Evolutionary conservation across 2,329 filamentous ascomycete genomes (phyloP), one percentile per base, ranked within the genome.

Genomic region (Xylariaceae sp.): DNA sequence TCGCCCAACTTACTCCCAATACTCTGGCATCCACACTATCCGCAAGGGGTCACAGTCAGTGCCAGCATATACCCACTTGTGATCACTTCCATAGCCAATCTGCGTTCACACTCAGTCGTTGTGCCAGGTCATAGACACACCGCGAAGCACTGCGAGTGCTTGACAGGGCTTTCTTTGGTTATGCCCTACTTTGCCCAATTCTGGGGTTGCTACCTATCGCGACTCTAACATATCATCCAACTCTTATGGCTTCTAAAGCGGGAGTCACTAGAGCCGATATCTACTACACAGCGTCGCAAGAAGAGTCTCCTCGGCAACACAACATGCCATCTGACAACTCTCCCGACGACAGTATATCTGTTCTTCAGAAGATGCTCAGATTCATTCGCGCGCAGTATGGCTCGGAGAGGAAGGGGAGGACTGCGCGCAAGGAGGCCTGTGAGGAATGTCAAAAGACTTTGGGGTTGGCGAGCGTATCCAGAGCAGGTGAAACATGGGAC

Each of bases 361-460:
- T 24, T 24, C 21, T 11, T 11, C 7, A 11, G 6, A 24, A 6
- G 6, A 7, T 11, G 11, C 6, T 6, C 21, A 24, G 21, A 11
- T 7, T 11, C 21, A 11, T 11, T 11, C 21, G 21, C 21, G 21
- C 7, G 7, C 21, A 24, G 11, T 7, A 24, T 11, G 6, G 7
- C 11, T 24, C 11, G 31, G 45, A 0, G 46, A 41, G 11, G 40
- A 50, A 4, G 52, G 55, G 23, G 52, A 51, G 36, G 46, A 52
- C 50, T 27, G 59, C 59, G 12, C 68, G 71, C 43, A 57, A 70
- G 13, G 55, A 59, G 43, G 67, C 68, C 47, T 71, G 68, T 44
- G 59, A 65, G 41, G 61, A 67, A 45, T 71, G 64, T 46, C 61
- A 57, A 31, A 53, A 48, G 12, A 51, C 52, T 3, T 47, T 46